Conservation (phyloP, 208 protist genomes). For the Trichomonas tenax region DNA sequence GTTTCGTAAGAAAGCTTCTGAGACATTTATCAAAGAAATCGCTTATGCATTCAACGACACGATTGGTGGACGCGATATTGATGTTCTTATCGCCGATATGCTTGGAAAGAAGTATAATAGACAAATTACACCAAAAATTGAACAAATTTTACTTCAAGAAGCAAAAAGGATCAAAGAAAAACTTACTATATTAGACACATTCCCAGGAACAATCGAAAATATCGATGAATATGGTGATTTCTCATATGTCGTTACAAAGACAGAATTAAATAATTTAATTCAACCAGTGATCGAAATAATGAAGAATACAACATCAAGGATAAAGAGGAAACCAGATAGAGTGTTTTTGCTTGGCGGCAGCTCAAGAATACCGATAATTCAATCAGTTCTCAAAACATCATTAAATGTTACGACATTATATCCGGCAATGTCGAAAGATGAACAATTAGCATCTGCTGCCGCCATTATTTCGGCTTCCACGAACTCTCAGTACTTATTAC, state of each 20-base stretch:
- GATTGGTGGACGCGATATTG: background rate
- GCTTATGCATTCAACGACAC: background rate
- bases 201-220: background rate
- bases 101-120: background rate
- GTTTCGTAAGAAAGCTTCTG: background rate
- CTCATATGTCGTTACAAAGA: background rate
- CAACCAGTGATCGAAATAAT: background rate
- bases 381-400: background rate
- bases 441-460: background rate
- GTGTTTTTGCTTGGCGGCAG: conserved; percentile 15
- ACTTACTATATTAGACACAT: background rate
- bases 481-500: background rate
- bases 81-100: background rate
- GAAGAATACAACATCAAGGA: too few species aligned
- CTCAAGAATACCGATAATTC: conserved; percentile 28
- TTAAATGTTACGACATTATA: background rate
- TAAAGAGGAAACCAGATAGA: background rate
- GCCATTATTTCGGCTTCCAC: background rate
- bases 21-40: background rate
- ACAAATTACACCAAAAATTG: background rate
- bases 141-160: background rate
- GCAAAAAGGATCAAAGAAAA: background rate
- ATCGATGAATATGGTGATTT: background rate
- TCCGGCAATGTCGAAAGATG: background rate
- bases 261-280: background rate